Percentiles rank a stretch among this genome's conserved stretches.
Conservation (phyloP, 2,329 filamentous ascomycete genomes). For the Cytospora mali region DNA sequence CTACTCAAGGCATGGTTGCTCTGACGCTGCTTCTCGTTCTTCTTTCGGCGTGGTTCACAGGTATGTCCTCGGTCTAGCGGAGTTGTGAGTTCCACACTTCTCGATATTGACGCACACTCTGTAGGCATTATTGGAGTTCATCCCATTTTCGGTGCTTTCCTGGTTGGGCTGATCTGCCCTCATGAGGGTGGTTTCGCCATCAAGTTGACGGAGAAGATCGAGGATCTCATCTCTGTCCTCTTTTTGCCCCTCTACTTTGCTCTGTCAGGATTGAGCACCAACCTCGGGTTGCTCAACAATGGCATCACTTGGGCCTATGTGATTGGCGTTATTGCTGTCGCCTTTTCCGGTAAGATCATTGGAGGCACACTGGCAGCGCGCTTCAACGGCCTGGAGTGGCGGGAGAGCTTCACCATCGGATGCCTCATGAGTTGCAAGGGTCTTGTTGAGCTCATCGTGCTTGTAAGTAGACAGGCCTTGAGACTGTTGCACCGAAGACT, state of each 20-base stretch:
- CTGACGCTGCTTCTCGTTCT: slow-evolving; percentile 80
- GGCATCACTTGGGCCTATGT: slow-evolving; percentile 91
- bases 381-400: slow-evolving; percentile 78
- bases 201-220: slow-evolving; percentile 89
- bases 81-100: background rate
- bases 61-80: slow-evolving; percentile 25
- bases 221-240: slow-evolving; percentile 82
- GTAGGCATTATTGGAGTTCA: slow-evolving; percentile 83
- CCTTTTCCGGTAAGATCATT: slow-evolving; percentile 82
- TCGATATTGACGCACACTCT: slow-evolving; percentile 9
- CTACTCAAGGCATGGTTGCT: slow-evolving; percentile 81
- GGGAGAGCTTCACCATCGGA: slow-evolving; percentile 86
- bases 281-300: slow-evolving; percentile 79
- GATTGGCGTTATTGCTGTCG: slow-evolving; percentile 76
- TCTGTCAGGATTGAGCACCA: slow-evolving; percentile 84
- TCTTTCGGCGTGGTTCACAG: slow-evolving; percentile 81
- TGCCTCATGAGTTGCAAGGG: slow-evolving; percentile 96
- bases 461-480: slow-evolving; percentile 56
- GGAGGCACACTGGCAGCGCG: slow-evolving; percentile 81
- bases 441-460: slow-evolving; percentile 90
- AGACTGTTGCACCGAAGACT: background rate
- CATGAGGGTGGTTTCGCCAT: slow-evolving; percentile 90
- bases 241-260: slow-evolving; percentile 94
- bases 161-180: slow-evolving; percentile 86
- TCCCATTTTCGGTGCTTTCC: slow-evolving; percentile 90